These are phyloP conservation scores for Leccinum subgranulosum DNA, from an alignment of 768 basidiomycete genomes.

Conservation along the genomic window DNA sequence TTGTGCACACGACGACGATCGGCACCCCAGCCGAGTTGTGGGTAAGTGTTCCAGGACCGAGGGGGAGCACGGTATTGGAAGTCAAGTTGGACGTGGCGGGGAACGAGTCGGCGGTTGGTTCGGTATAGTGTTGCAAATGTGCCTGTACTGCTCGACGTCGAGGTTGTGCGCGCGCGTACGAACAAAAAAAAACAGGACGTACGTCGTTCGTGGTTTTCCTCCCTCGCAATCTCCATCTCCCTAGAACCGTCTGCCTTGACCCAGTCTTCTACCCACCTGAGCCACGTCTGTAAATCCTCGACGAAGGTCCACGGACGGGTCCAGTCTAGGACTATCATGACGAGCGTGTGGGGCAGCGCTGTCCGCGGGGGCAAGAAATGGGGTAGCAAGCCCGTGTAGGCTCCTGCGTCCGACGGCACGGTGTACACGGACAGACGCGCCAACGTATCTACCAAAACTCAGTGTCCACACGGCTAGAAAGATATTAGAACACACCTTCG, in stretches of 20 bases:
- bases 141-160: slow-evolving; percentile 62
- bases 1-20: slow-evolving; percentile 87
- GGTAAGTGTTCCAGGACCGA: slow-evolving; percentile 81
- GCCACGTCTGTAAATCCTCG: slow-evolving; percentile 80
- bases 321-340: slow-evolving; percentile 92
- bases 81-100: slow-evolving; percentile 57
- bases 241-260: slow-evolving; percentile 62
- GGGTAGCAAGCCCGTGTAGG: slow-evolving; percentile 70
- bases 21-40: slow-evolving; percentile 86
- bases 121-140: slow-evolving; percentile 86
- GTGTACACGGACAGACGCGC: slow-evolving; percentile 89
- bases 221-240: slow-evolving; percentile 70
- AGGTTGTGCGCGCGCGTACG: background rate
- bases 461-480: background rate
- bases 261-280: slow-evolving; percentile 84
- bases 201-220: slow-evolving; percentile 84
- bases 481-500: slow-evolving; percentile 62
- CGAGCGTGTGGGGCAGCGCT: slow-evolving; percentile 65
- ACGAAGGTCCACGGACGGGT: slow-evolving; percentile 91
- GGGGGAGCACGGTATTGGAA: slow-evolving; percentile 70
- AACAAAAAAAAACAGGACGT: slow-evolving; percentile 29
- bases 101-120: slow-evolving; percentile 67
- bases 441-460: slow-evolving; percentile 61
- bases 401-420: slow-evolving; percentile 75
- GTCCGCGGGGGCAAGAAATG: slow-evolving; percentile 74